These are phyloP conservation scores for Tolypocladium sp. DNA, from an alignment of 2,329 filamentous ascomycete genomes.

Conservation along the genomic window DNA sequence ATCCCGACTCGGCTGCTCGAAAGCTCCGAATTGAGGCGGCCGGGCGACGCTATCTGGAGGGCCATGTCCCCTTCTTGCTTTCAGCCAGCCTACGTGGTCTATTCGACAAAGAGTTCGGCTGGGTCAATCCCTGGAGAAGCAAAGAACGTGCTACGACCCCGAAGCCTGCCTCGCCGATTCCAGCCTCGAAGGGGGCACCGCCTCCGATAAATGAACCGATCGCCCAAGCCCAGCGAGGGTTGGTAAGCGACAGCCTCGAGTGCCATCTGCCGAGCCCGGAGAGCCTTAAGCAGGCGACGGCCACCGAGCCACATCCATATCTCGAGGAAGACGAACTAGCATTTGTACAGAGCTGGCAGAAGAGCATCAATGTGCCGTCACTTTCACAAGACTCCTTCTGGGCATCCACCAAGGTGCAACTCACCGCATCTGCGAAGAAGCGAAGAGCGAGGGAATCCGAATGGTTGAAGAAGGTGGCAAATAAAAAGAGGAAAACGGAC, in stretches of 20 bases:
- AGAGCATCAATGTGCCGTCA: slow-evolving; percentile 6
- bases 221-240: slow-evolving; percentile 1
- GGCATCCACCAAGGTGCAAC: slow-evolving; percentile 5
- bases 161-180: neutral
- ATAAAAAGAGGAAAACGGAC: slow-evolving; percentile 18
- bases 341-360: slow-evolving; percentile 23
- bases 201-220: slow-evolving; percentile 3
- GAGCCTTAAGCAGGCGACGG: slow-evolving; percentile 25
- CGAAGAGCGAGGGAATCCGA: slow-evolving; percentile 15
- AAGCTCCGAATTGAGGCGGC: slow-evolving; percentile 48
- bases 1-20: slow-evolving; percentile 34
- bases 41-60: slow-evolving; percentile 48
- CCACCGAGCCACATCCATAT: slow-evolving; percentile 16
- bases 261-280: slow-evolving; percentile 34
- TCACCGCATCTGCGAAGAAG: slow-evolving; percentile 11
- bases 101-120: slow-evolving; percentile 32
- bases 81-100: slow-evolving; percentile 55
- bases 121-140: slow-evolving; percentile 23
- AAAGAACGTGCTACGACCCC: neutral
- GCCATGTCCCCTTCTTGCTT: slow-evolving; percentile 44
- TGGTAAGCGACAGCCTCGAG: slow-evolving; percentile 12
- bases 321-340: slow-evolving; percentile 21
- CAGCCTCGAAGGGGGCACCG: neutral
- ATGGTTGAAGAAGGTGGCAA: slow-evolving; percentile 21
- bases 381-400: slow-evolving; percentile 10